Evolutionary conservation across 495 filamentous ascomycete species (phyloP).

Genomic region (Immersiella caudata): DNA sequence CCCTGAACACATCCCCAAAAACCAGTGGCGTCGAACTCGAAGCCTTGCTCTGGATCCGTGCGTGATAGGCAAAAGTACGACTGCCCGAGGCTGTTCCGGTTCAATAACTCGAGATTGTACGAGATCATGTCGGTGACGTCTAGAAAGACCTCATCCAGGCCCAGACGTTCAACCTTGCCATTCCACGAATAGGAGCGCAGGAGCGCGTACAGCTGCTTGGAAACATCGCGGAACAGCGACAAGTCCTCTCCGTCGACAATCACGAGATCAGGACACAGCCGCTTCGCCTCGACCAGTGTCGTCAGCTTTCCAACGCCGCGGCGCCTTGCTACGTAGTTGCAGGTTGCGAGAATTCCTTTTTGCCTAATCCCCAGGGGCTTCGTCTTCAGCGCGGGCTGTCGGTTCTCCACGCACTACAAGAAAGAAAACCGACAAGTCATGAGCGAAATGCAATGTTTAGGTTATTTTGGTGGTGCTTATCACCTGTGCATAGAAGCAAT

Average conservation of each 20-base stretch:
- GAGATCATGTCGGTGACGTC: conserved; percentile 85
- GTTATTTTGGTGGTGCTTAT: conserved; percentile 37
- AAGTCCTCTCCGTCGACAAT: conserved; percentile 87
- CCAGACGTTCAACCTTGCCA: conserved; percentile 72
- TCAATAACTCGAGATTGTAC: conserved; percentile 75
- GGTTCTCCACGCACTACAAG: conserved; percentile 64
- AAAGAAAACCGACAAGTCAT: neutral
- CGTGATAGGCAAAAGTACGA: conserved; percentile 82
- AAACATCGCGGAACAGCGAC: conserved; percentile 80
- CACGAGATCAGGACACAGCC: conserved; percentile 79
- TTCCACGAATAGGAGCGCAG: conserved; percentile 73
- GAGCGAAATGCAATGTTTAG: neutral
- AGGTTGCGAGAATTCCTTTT: conserved; percentile 92
- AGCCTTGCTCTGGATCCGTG: conserved; percentile 76
- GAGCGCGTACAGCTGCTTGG: conserved; percentile 74
- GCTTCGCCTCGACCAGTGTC: conserved; percentile 77
- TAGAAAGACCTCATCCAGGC: conserved; percentile 78
- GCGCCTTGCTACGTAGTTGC: conserved; percentile 85
- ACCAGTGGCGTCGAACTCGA: conserved; percentile 69
- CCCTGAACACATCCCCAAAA: conserved; percentile 44
- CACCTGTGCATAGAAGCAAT: conserved; percentile 89
- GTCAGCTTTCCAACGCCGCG: conserved; percentile 82
- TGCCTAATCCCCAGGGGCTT: conserved; percentile 66
- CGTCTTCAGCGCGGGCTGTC: conserved; percentile 70
- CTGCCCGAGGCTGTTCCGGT: conserved; percentile 60